Evolutionary conservation across 2,329 filamentous ascomycete genomes (phyloP), one percentile per base, ranked within the genome.

Genomic region (Coniochaeta sp.): DNA sequence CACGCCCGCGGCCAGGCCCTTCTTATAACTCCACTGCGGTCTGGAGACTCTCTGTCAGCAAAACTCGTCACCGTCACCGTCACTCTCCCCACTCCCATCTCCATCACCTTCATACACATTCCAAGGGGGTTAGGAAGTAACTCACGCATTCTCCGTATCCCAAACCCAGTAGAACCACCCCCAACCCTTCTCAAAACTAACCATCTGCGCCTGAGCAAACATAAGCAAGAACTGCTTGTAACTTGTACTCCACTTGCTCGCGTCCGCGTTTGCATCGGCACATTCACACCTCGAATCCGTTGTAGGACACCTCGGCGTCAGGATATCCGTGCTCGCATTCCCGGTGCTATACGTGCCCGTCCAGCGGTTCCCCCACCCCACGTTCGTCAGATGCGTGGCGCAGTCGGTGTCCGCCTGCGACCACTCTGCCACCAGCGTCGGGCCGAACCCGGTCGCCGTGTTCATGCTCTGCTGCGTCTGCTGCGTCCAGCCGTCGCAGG

Each of bases 141-240:
- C 67, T 65, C 52, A 68, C 68, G 66, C 67, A 62, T 61, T 58
- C 78, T 98, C 93, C 33, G 93, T 96, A 75, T 92, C 85, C 93
- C 95, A 73, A 96, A 36, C 98, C 95, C 95, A 99, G 76, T 99
- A 99, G 77, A 96, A 97, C 95, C 95, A 99, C 57, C 95, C 95
- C 88, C 90, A 95, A 6, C 90, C 91, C 64, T 88, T 87, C 74
- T 98, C 93, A 70, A 98, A 99, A 62, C 88, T 90, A 67, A 88
- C 82, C 91, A 99, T 99, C 77, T 99, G 95, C 59, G 93, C 95
- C 75, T 96, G 89, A 6, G 95, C 95, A 75, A 98, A 98, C 75
- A 90, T 90, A 65, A 85, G 83, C 64, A 99, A 79, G 75, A 93
- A 98, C 66, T 86, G 77, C 76, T 95, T 96, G 76, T 99, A 99